Percentiles rank a stretch among this genome's conserved stretches.
Evolutionary conservation across 805 yeast species (phyloP).

Genomic region (Hanseniaspora occidentalis): DNA sequence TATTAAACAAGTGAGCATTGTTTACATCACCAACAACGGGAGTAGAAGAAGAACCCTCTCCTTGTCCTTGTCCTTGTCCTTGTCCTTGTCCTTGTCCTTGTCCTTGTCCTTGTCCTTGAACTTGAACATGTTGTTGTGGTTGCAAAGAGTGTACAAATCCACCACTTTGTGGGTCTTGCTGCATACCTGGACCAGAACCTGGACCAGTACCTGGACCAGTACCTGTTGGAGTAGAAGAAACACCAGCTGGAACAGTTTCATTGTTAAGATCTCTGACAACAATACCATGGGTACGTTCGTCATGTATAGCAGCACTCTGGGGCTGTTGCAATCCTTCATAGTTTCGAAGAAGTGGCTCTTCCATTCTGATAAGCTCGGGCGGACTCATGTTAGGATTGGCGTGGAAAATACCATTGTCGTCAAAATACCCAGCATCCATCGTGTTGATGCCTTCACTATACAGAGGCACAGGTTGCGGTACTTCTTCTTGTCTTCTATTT

Average conservation of each 20-base stretch:
- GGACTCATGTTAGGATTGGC: conserved; percentile 23
- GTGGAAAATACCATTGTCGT: conserved; percentile 42
- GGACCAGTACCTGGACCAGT: background rate
- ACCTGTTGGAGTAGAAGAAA: background rate
- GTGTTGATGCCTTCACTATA: conserved; percentile 57
- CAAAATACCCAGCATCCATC: conserved; percentile 70
- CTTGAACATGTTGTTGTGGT: too few species aligned
- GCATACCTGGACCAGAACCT: too few species aligned
- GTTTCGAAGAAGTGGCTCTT: too few species aligned
- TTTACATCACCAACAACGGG: too few species aligned
- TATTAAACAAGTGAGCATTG: too few species aligned
- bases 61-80: too few species aligned
- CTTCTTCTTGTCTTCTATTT: conserved; percentile 19
- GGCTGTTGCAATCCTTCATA: background rate
- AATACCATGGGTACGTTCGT: background rate
- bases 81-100: too few species aligned
- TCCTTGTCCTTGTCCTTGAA: too few species aligned
- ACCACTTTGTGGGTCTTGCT: too few species aligned
- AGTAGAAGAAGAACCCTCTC: too few species aligned
- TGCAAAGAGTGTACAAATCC: too few species aligned
- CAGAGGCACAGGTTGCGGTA: conserved; percentile 46
- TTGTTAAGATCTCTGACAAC: background rate
- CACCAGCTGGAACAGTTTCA: background rate
- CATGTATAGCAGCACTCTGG: background rate
- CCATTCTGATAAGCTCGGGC: background rate